Percentiles rank a stretch among this genome's conserved stretches.
phyloP scores from a whole-genome alignment of 768 basidiomycete genomes.

The Suillus lakei region DNA sequence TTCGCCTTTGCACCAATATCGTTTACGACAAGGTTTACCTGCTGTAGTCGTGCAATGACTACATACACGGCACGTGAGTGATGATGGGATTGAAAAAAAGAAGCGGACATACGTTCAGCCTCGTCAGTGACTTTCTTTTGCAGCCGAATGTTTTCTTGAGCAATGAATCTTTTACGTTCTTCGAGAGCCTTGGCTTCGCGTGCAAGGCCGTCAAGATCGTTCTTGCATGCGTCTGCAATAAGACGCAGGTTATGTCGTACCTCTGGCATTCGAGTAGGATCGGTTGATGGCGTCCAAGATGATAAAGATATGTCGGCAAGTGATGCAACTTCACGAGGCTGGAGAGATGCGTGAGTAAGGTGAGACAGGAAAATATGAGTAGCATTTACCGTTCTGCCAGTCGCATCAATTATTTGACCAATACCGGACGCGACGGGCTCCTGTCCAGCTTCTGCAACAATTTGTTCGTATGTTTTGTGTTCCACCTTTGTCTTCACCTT shows the following conservation, averaged over 20 bases:
- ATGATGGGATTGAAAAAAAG: slow-evolving; percentile 8
- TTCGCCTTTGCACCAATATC: slow-evolving; percentile 70
- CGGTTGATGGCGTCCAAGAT: slow-evolving; percentile 87
- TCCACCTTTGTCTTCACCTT: slow-evolving; percentile 85
- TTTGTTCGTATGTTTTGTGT: slow-evolving; percentile 98
- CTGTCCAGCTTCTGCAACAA: slow-evolving; percentile 84
- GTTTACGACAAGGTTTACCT: slow-evolving; percentile 74
- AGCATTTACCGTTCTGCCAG: slow-evolving; percentile 81
- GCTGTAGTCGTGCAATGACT: slow-evolving; percentile 83
- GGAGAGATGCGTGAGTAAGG: slow-evolving; percentile 15
- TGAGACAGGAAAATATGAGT: slow-evolving; percentile 3
- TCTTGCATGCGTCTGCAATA: slow-evolving; percentile 81
- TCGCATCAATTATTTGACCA: slow-evolving; percentile 93
- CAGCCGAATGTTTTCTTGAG: slow-evolving; percentile 71
- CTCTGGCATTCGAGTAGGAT: slow-evolving; percentile 91
- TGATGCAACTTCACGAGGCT: slow-evolving; percentile 90
- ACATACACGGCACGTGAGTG: slow-evolving; percentile 12
- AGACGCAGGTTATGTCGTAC: slow-evolving; percentile 94
- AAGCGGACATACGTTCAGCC: slow-evolving; percentile 63
- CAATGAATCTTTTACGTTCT: slow-evolving; percentile 76
- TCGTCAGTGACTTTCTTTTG: slow-evolving; percentile 75
- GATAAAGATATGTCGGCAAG: slow-evolving; percentile 76
- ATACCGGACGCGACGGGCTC: slow-evolving; percentile 57
- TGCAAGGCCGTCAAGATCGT: slow-evolving; percentile 86
- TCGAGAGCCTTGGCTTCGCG: slow-evolving; percentile 86